Conservation (phyloP, 1,284 basidiomycete species). For the Cryptococcus sp. region DNA sequence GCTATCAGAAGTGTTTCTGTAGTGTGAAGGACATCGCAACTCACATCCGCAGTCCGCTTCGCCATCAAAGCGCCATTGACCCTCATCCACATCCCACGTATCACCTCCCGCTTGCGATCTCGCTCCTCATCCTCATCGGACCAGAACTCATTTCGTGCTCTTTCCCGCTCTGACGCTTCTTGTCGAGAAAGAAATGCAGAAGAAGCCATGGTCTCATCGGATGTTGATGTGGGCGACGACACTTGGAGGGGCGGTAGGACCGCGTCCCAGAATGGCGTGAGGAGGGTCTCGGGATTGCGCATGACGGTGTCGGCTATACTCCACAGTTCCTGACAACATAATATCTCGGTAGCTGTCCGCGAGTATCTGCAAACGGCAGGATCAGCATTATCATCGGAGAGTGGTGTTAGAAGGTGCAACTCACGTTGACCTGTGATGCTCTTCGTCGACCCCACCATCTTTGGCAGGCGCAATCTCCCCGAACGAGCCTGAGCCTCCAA, state of each 20-base stretch:
- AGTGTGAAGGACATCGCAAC: slow-evolving; percentile 30
- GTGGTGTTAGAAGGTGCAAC: slow-evolving; percentile 1
- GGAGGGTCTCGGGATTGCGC: slow-evolving; percentile 61
- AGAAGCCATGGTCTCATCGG: slow-evolving; percentile 10
- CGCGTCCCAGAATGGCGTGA: slow-evolving; percentile 89
- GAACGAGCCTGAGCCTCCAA: slow-evolving; percentile 1
- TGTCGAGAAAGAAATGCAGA: slow-evolving; percentile 19
- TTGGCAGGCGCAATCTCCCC: slow-evolving; percentile 36
- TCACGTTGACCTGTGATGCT: slow-evolving; percentile 36
- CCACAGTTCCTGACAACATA: slow-evolving; percentile 88
- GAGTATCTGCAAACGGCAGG: slow-evolving; percentile 68
- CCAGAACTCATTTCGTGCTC: slow-evolving; percentile 40
- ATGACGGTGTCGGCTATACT: slow-evolving; percentile 89
- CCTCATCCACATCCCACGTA: slow-evolving; percentile 66
- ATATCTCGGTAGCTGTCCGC: slow-evolving; percentile 90
- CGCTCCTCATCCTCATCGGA: slow-evolving; percentile 49
- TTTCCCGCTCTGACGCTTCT: slow-evolving; percentile 46
- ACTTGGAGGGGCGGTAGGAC: slow-evolving; percentile 59
- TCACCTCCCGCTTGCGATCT: slow-evolving; percentile 55
- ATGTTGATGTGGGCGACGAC: slow-evolving; percentile 14
- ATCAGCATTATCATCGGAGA: neutral
- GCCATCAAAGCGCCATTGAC: slow-evolving; percentile 82
- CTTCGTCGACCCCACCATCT: slow-evolving; percentile 27
- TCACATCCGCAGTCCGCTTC: slow-evolving; percentile 86
- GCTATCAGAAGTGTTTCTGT: neutral